Evolutionary conservation across 148 eudicot genomes (phyloP).

Genomic region (Cornus controversa): DNA sequence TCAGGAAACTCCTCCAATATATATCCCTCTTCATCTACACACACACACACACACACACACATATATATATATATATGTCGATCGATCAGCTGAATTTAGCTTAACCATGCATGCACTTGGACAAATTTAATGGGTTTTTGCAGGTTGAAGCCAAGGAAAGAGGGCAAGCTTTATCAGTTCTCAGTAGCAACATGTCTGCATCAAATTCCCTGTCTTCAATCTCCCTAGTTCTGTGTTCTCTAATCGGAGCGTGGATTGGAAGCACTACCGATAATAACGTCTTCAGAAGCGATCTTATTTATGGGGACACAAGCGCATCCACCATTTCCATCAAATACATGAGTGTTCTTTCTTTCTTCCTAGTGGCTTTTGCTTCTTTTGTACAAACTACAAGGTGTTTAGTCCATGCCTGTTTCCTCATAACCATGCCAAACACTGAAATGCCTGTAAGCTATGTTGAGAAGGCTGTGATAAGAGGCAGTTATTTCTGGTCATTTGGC

Average conservation of each 20-base stretch:
- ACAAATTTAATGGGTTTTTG: not conserved
- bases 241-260: conserved; percentile 72
- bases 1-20: conserved; percentile 12
- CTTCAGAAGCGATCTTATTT: conserved; percentile 29
- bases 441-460: conserved; percentile 36
- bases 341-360: conserved; percentile 41
- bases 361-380: conserved; percentile 57
- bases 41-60: too few relatives aligned
- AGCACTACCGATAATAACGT: conserved; percentile 26
- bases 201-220: conserved; percentile 51
- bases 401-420: conserved; percentile 49
- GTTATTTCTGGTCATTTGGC: conserved; percentile 49
- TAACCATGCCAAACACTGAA: conserved; percentile 61
- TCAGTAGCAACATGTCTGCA: conserved; percentile 43
- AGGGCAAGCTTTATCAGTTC: conserved; percentile 44
- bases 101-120: not conserved
- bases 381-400: conserved; percentile 35
- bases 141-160: conserved; percentile 53
- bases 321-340: conserved; percentile 44
- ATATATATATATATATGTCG: too few relatives aligned
- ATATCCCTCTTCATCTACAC: not conserved
- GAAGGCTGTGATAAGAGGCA: conserved; percentile 40
- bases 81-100: not conserved
- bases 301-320: conserved; percentile 48
- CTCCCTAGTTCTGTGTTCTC: conserved; percentile 52